Evolutionary conservation across 192 early-diverging fungal genomes (phyloP), one percentile per base, ranked within the genome.

Genomic region (Physocladia obscura): DNA sequence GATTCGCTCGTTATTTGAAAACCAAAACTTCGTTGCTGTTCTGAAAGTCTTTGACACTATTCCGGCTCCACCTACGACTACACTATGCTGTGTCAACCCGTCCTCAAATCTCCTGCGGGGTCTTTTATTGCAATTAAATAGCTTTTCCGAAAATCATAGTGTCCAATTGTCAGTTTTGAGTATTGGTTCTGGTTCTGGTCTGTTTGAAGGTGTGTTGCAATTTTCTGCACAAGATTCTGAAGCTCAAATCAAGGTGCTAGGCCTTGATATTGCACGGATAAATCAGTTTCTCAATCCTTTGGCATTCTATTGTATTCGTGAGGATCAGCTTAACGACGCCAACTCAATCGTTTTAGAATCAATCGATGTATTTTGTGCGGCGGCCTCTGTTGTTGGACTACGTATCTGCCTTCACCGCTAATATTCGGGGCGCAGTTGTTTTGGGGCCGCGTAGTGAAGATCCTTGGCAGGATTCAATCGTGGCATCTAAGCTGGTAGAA

Each of bases 391-490:
- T 65, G 26, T 6, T 38, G 37, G 48, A 65, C 13, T 65, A 65
- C 31, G 2, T 65, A 8, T 1, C 11, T 13, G 31, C 11, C 27
- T 65, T 65, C 32, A 3, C 62, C 8, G n/a, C n/a, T n/a, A n/a
- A n/a, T n/a, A n/a, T n/a, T n/a, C n/a, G 31, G 11, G 62, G 49
- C 2, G 1, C 4, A 21, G 37, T 13, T 11, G 49, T 65, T 49
- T 6, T 65, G 3, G 62, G 62, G 49, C 62, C 62, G 4, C 44
- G 62, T 19, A 34, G 5, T 17, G 62, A 65, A 32, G 62, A 65
- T 21, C 62, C 62, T 0, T 65, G 30, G 0, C 31, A 32, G 30
- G 48, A 65, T 31, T 26, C 13, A 22, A 21, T 1, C 35, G 48
- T 65, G 5, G 44, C 48, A 26, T 13, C 3, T 13, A 11, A 57